Evolutionary conservation across 2,329 filamentous ascomycete genomes (phyloP).

Genomic region (Curvularia sp.): DNA sequence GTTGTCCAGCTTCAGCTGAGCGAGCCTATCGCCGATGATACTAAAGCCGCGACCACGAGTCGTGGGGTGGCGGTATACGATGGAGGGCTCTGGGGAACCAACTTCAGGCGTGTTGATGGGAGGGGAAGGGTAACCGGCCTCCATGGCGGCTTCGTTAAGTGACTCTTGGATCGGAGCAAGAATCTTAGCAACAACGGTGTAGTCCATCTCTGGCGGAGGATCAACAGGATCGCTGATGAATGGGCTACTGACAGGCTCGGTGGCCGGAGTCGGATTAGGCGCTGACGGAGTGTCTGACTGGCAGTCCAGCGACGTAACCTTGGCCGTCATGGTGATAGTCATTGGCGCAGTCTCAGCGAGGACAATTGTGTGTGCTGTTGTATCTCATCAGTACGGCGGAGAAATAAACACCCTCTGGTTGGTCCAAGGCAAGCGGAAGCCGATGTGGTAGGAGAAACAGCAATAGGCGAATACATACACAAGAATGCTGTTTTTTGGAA

Average conservation of each 20-base stretch:
- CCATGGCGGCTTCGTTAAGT: constrained; percentile 42
- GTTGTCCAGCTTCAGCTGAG: constrained; percentile 61
- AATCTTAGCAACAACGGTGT: constrained; percentile 37
- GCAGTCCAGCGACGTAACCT: constrained; percentile 33
- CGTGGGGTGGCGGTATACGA: constrained; percentile 20
- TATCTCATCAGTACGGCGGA: not conserved
- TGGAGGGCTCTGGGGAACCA: constrained; percentile 40
- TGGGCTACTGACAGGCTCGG: constrained; percentile 27
- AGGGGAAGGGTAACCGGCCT: constrained; percentile 40
- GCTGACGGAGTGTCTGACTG: constrained; percentile 29
- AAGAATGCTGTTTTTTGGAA: not conserved
- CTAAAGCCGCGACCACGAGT: constrained; percentile 62
- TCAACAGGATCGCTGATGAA: constrained; percentile 20
- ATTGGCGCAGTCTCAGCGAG: constrained; percentile 2
- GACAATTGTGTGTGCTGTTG: not conserved
- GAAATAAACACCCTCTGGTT: not conserved
- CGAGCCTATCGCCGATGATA: constrained; percentile 90
- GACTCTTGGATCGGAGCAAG: constrained; percentile 41
- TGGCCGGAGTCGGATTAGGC: constrained; percentile 39
- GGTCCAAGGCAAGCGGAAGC: not conserved
- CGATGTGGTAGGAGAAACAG: not conserved
- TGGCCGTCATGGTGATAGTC: constrained; percentile 17
- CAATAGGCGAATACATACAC: not conserved
- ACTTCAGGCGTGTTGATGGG: constrained; percentile 42
- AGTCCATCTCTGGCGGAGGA: constrained; percentile 30